These are phyloP conservation scores for Colletotrichum chlorophyti DNA, from an alignment of 2,329 filamentous ascomycete genomes.

Conservation along the genomic window DNA sequence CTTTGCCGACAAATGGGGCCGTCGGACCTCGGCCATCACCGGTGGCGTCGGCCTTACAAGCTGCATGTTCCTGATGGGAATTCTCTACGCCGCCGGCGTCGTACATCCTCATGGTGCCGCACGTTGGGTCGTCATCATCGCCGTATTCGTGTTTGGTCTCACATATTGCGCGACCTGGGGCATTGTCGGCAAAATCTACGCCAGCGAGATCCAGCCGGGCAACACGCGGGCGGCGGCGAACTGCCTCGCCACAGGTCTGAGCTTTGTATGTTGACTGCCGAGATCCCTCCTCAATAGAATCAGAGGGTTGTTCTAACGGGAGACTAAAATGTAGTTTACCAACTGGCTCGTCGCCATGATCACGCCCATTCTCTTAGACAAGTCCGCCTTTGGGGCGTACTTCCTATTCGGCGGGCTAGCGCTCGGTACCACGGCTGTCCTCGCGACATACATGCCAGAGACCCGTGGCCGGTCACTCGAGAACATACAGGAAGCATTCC, in stretches of 20 bases:
- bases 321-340: conserved; percentile 37
- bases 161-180: conserved; percentile 58
- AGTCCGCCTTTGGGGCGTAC: conserved; percentile 49
- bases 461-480: conserved; percentile 49
- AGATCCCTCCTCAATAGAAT: conserved; percentile 33
- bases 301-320: neutral
- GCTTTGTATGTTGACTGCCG: too few species aligned
- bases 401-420: conserved; percentile 52
- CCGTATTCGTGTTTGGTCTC: conserved; percentile 56
- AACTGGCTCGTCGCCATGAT: conserved; percentile 54
- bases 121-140: conserved; percentile 57
- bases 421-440: conserved; percentile 42
- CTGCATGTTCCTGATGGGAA: conserved; percentile 61
- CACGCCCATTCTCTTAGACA: conserved; percentile 47
- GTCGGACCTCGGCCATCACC: conserved; percentile 58
- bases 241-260: conserved; percentile 52
- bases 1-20: conserved; percentile 63
- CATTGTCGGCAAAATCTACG: conserved; percentile 62
- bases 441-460: conserved; percentile 49
- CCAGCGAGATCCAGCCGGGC: conserved; percentile 62
- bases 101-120: conserved; percentile 49
- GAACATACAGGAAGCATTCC: conserved; percentile 54
- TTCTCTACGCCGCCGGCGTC: conserved; percentile 53
- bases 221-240: conserved; percentile 61
- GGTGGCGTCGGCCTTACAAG: conserved; percentile 58